A percentile compares a stretch with the other conserved stretches of the same genome.
phyloP scores from a whole-genome alignment of 2,329 filamentous ascomycete species.

The Huntiella decipiens region DNA sequence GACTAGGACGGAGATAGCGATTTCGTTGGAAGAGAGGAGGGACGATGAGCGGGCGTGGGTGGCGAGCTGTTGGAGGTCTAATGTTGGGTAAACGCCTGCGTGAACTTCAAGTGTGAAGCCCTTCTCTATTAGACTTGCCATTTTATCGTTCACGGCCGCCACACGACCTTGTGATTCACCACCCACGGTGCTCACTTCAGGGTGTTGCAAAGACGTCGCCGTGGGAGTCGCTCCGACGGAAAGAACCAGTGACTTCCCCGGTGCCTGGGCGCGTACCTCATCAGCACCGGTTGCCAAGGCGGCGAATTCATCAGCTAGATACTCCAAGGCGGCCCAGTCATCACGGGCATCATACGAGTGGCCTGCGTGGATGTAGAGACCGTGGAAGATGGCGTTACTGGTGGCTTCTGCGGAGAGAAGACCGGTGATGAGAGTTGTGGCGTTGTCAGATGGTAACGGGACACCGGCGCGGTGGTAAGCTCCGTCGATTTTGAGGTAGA shows the following conservation, averaged over 20 bases:
- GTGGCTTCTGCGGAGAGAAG: conserved; percentile 25
- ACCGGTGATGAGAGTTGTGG: conserved; percentile 26
- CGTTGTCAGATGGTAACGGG: conserved; percentile 26
- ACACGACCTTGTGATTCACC: conserved; percentile 16
- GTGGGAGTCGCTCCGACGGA: conserved; percentile 65
- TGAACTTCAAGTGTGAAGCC: conserved; percentile 42
- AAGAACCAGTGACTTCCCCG: conserved; percentile 28
- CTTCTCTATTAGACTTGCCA: conserved; percentile 21
- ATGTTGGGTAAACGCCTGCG: conserved; percentile 55
- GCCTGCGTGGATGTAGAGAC: conserved; percentile 56
- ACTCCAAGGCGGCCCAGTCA: conserved; percentile 35
- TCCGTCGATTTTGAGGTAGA: conserved; percentile 60
- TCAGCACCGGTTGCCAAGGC: conserved; percentile 17
- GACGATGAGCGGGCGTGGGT: conserved; percentile 36
- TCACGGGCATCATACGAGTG: conserved; percentile 45
- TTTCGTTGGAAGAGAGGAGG: conserved; percentile 30
- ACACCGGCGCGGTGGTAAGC: conserved; percentile 55
- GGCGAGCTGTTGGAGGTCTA: conserved; percentile 64
- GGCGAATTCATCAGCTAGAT: conserved; percentile 38
- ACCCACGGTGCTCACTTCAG: conserved; percentile 14
- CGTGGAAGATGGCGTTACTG: conserved; percentile 28
- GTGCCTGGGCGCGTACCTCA: not conserved
- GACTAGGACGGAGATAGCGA: conserved; percentile 50
- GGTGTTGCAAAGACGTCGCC: conserved; percentile 44
- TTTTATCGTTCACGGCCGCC: conserved; percentile 14